Base-by-base conservation (phyloP, 1,139 yeast genomes). In the Geotrichum candidum region DNA sequence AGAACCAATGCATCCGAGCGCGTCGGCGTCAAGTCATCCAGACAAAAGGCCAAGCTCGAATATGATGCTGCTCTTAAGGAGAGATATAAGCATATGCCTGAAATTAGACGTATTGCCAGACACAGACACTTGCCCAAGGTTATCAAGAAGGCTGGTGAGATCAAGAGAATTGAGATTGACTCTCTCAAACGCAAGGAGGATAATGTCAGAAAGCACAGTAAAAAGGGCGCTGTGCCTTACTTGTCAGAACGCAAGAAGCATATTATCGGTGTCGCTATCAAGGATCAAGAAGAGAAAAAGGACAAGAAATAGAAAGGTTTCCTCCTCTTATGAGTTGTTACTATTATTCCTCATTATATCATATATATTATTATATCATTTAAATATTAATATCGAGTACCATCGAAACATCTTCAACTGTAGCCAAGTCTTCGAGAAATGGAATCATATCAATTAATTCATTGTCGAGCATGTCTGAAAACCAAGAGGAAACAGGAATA, bases 401-500 rank as follows among this genome's bases (percentile, higher is more conserved):
- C 67, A 86, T 76, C 51, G 91, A 85, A 56, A 92, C 95, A 75
- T 92, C 96, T 67, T 86, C 87, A 57, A 91, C 96, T 66, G 80
- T 74, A 9, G 96, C 83, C 65, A 94, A 78, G 73, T 94, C 99
- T 73, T 90, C 90, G 69, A 94, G 80, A 67, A 95, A 86, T 18
- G 99, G 99, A 64, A 95, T 78, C 76, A 94, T 84, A 76, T 94
- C 99, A 66, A 90, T 76, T 69, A 94, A 80, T 79, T 94, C 99
- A 72, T 92, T 92, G 74, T 94, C 99, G 74, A 94, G 99, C 52
- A 95, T 86, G 77, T 94, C 99, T 68, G 97, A 90, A 79, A 95
- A 94, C 99, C 99, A 94, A 74, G 95, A 86, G 66, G 97, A 90
- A 45, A 94, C 90, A n/a, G 99, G 99, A 53, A 95, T 88, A 15